Conservation (phyloP, 441 rosid species). For the Eruca vesicaria region DNA sequence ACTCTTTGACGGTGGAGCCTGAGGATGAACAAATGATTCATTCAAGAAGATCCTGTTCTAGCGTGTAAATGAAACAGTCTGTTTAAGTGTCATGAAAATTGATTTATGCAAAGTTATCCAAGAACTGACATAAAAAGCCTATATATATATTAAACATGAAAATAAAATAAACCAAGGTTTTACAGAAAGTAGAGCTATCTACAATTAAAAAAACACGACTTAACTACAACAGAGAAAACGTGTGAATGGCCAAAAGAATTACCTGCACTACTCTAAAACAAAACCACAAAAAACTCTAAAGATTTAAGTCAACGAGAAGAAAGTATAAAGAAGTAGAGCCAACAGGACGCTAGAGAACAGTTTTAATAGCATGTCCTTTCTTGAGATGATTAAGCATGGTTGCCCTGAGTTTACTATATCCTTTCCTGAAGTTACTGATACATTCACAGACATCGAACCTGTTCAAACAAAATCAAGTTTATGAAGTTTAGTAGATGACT, state of each 20-base stretch:
- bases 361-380: conserved; percentile 45
- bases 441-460: conserved; percentile 74
- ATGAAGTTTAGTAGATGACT: not conserved
- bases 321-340: conserved; percentile 42
- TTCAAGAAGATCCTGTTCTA: conserved; percentile 56
- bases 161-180: not conserved
- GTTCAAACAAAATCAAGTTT: conserved; percentile 3
- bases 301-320: conserved; percentile 27
- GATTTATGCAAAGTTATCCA: not conserved
- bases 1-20: conserved; percentile 39
- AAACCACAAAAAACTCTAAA: not conserved
- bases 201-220: conserved; percentile 14
- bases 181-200: conserved; percentile 3
- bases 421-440: conserved; percentile 64
- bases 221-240: not conserved
- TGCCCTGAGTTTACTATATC: conserved; percentile 57
- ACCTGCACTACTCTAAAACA: conserved; percentile 18
- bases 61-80: conserved; percentile 32
- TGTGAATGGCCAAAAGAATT: conserved; percentile 13
- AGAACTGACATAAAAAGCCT: conserved; percentile 16
- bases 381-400: conserved; percentile 42
- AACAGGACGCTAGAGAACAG: conserved; percentile 38
- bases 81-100: not conserved
- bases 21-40: conserved; percentile 37
- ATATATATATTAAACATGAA: not conserved